phyloP scores from a whole-genome alignment of 495 filamentous ascomycete genomes.

The Xylaria sp. region DNA sequence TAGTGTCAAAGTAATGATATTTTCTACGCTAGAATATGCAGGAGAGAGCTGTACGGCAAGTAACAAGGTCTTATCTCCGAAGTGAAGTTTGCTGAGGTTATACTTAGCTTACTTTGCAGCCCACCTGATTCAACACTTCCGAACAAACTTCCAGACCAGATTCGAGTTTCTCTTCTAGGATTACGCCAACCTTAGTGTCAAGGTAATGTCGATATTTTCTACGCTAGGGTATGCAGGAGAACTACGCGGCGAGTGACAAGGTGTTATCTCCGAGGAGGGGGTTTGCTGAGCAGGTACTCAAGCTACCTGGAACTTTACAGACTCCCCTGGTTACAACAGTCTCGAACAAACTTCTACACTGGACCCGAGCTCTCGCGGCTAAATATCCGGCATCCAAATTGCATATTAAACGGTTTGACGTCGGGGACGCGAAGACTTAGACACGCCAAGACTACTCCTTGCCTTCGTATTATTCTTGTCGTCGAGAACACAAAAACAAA shows the following conservation, averaged over 20 bases:
- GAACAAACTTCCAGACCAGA: too few relatives aligned
- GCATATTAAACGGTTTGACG: background rate
- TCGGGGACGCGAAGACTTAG: background rate
- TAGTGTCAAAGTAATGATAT: background rate
- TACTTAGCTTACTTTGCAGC: too few relatives aligned
- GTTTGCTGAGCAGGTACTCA: too few relatives aligned
- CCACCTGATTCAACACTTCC: too few relatives aligned
- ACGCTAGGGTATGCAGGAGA: background rate
- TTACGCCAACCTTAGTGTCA: background rate
- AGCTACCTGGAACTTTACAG: too few relatives aligned
- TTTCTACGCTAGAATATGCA: background rate
- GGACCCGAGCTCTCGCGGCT: background rate
- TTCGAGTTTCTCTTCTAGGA: background rate
- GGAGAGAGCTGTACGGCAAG: background rate
- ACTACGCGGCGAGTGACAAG: background rate
- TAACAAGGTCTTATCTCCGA: background rate
- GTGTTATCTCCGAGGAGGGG: slow-evolving; percentile 1
- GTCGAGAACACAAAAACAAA: background rate
- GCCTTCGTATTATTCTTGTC: background rate
- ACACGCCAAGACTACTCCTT: background rate
- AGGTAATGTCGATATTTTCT: background rate
- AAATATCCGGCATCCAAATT: background rate
- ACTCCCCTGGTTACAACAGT: background rate
- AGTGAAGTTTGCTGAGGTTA: background rate
- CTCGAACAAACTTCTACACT: background rate